A percentile compares a stretch with the other conserved stretches of the same genome.
These are phyloP conservation scores for Astragalus membranaceus DNA, from an alignment of 306 rosid genomes.

Conservation along the genomic window DNA sequence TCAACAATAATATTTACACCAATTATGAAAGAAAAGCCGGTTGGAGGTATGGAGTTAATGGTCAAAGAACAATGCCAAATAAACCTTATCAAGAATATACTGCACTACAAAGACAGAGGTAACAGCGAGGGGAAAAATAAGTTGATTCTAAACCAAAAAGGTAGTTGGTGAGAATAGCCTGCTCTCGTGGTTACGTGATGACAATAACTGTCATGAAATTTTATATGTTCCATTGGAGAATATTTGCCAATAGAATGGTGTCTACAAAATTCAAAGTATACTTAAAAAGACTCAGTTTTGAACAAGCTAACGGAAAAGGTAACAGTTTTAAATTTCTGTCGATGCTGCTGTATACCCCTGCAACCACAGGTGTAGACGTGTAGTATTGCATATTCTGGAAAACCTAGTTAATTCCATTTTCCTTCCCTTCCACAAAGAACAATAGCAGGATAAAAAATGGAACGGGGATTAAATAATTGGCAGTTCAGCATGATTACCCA, in stretches of 20 bases:
- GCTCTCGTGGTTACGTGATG: background rate
- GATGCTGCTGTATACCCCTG: background rate
- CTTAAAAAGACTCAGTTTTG: constrained; percentile 7
- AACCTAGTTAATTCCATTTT: constrained; percentile 8
- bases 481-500: constrained; percentile 53
- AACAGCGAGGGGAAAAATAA: background rate
- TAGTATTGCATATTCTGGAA: background rate
- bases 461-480: constrained; percentile 5
- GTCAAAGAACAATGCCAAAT: constrained; percentile 1
- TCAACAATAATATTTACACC: constrained; percentile 21
- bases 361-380: background rate
- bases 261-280: constrained; percentile 8
- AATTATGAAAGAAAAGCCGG: background rate
- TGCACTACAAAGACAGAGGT: background rate
- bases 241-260: background rate
- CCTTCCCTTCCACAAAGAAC: background rate
- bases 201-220: background rate
- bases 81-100: constrained; percentile 10
- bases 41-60: background rate
- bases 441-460: background rate
- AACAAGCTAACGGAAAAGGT: constrained; percentile 1
- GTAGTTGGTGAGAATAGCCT: background rate
- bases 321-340: background rate
- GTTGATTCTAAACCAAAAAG: constrained; percentile 12
- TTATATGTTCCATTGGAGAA: background rate